Evolutionary conservation across 2,329 filamentous ascomycete species (phyloP).

Genomic region (Dothidotthia symphoricarpi): DNA sequence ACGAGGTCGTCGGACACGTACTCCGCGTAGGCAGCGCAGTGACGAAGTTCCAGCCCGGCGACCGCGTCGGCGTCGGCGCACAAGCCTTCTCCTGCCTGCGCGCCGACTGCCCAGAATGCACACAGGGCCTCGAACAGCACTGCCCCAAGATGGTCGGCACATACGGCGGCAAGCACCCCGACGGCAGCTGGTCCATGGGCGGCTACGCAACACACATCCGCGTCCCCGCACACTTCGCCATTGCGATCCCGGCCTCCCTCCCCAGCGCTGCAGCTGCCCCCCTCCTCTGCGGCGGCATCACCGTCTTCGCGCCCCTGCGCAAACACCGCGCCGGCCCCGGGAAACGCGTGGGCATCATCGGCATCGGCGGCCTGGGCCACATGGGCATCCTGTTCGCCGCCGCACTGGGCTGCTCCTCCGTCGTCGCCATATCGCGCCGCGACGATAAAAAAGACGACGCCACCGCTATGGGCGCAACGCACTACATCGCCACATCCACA

Average conservation of each 20-base stretch:
- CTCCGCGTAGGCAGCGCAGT: slow-evolving; percentile 39
- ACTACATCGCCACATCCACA: slow-evolving; percentile 56
- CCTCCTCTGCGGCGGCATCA: slow-evolving; percentile 76
- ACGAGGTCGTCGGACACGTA: slow-evolving; percentile 45
- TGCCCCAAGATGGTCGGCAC: slow-evolving; percentile 55
- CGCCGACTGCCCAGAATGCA: slow-evolving; percentile 55
- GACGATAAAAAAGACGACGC: slow-evolving; percentile 60
- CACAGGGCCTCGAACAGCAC: slow-evolving; percentile 45
- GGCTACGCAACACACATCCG: slow-evolving; percentile 59
- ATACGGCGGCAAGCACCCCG: slow-evolving; percentile 57
- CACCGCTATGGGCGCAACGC: slow-evolving; percentile 60
- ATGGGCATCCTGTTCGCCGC: slow-evolving; percentile 70
- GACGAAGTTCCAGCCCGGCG: slow-evolving; percentile 57
- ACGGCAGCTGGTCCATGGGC: slow-evolving; percentile 64
- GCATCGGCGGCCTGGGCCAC: slow-evolving; percentile 72
- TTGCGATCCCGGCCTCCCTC: slow-evolving; percentile 56
- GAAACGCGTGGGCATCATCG: slow-evolving; percentile 68
- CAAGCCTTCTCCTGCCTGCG: slow-evolving; percentile 51
- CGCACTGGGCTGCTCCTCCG: slow-evolving; percentile 66
- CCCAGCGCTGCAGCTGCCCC: slow-evolving; percentile 58
- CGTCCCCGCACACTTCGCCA: slow-evolving; percentile 57
- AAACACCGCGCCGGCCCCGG: slow-evolving; percentile 67
- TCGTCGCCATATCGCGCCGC: slow-evolving; percentile 63
- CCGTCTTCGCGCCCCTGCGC: slow-evolving; percentile 67
- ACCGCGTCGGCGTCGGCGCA: slow-evolving; percentile 57